Base-by-base conservation (phyloP, 2,329 filamentous ascomycete genomes). In the Exophiala sp. region DNA sequence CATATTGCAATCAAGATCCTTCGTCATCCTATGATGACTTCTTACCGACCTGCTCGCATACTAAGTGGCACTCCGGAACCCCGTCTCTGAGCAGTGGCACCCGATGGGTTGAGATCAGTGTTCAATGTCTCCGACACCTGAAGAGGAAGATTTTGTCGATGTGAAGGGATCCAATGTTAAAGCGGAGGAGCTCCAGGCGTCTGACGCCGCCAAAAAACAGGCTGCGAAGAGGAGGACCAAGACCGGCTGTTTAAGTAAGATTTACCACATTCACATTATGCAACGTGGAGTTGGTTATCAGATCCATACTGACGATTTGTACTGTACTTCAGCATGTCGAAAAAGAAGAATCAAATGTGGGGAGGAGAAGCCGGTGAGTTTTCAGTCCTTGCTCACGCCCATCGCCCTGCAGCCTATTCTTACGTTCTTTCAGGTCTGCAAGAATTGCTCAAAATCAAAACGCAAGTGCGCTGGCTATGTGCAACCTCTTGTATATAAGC, bases 341-440 rank as follows among this genome's bases (percentile, higher is more conserved):
- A 91, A 87, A 70, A 84, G 93, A 46, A 86, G 93, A 56, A 97
- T 98, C 69, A 98, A 97, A 70, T 98, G 93, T 68, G 93, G 93
- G 55, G 93, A 97, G 67, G 87, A 88, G 62, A 72, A 72, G 50
- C 70, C 70, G 11, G 66, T 66, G 48, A 49, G 48, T 40, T 13
- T 37, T 10, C 19, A n/a, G 16, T 8, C 22, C 2, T 29, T 18
- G 30, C 2, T 5, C 35, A 38, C 14, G 10, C 10, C 24, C 35
- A 24, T 8, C 16, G 9, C 19, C 11, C 14, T 37, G 9, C n/a
- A 8, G 22, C 27, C 21, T 9, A 14, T 32, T 16, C 50, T 53
- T n/a, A 46, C 29, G 9, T 8, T 19, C 13, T 43, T 27, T 18
- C 22, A 60, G 58, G 46, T 51, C 38, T 73, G 70, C 62, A 68